These are phyloP conservation scores for Mariannaea sp. DNA, from an alignment of 2,329 filamentous ascomycete genomes.

Conservation along the genomic window DNA sequence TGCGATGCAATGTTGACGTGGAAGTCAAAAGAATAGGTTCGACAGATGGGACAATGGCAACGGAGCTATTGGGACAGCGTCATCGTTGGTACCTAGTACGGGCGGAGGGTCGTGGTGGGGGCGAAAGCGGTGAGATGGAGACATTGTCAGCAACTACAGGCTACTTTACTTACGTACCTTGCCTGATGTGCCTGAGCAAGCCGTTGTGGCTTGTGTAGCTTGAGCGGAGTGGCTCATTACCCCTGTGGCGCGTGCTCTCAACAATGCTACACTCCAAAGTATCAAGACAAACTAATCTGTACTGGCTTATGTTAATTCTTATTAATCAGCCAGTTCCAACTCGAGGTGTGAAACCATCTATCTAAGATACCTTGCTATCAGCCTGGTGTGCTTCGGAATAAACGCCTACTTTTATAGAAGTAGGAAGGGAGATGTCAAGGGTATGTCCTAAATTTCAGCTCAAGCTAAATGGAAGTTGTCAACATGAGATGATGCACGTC, in stretches of 20 bases:
- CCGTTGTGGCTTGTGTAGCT: neutral
- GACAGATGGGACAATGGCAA: neutral
- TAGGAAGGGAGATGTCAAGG: no score
- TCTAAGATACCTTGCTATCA: no score
- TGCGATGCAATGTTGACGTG: conserved; percentile 12
- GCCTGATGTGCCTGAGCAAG: no score
- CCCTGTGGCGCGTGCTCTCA: neutral
- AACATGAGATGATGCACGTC: conserved; percentile 28
- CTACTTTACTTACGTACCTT: no score
- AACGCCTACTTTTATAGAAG: no score
- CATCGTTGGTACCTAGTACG: conserved; percentile 43
- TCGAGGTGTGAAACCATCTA: no score
- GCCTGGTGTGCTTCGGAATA: no score
- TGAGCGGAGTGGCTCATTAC: neutral
- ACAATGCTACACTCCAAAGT: no score
- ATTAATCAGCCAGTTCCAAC: conserved; percentile 19
- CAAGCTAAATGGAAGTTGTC: conserved; percentile 17
- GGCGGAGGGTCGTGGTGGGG: conserved; percentile 30
- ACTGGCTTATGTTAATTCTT: no score
- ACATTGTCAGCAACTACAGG: no score
- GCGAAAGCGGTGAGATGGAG: conserved; percentile 37
- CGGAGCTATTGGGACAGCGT: conserved; percentile 31
- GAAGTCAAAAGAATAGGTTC: conserved; percentile 10
- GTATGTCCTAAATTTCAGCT: no score
- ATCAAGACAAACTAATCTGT: no score